These are phyloP conservation scores for Apiospora arundinis DNA, from an alignment of 2,329 filamentous ascomycete genomes.

Conservation along the genomic window DNA sequence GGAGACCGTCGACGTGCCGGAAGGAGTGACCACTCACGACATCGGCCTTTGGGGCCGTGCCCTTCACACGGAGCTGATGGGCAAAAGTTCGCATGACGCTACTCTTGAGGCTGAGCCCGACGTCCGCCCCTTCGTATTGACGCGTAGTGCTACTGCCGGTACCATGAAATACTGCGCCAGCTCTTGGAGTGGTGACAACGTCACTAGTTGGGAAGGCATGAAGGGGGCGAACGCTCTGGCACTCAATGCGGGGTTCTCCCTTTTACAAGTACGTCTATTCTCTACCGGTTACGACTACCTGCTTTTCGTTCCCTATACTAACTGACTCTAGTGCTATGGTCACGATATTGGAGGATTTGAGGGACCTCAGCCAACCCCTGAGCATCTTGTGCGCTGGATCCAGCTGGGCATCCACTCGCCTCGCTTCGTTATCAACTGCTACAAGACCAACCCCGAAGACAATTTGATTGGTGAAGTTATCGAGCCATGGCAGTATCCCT, in stretches of 20 bases:
- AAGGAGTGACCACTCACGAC: constrained; percentile 48
- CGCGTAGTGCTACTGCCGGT: constrained; percentile 72
- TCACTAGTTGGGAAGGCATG: constrained; percentile 77
- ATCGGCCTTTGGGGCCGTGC: constrained; percentile 74
- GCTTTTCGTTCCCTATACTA: background rate
- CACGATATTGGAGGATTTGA: constrained; percentile 81
- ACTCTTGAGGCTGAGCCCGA: constrained; percentile 63
- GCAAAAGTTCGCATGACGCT: constrained; percentile 73
- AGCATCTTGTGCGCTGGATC: constrained; percentile 75
- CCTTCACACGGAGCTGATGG: constrained; percentile 74
- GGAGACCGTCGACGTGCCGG: constrained; percentile 48
- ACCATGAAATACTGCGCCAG: constrained; percentile 75
- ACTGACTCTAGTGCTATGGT: constrained; percentile 61
- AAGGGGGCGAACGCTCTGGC: constrained; percentile 73
- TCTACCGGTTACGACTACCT: background rate
- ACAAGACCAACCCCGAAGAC: constrained; percentile 72
- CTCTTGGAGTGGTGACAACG: constrained; percentile 78
- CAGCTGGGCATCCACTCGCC: constrained; percentile 74
- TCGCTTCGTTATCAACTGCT: constrained; percentile 79
- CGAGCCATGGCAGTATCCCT: constrained; percentile 79
- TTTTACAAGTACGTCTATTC: constrained; percentile 59
- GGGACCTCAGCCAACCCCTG: constrained; percentile 73
- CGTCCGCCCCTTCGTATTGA: constrained; percentile 70
- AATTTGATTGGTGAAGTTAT: constrained; percentile 75
- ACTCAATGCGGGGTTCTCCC: constrained; percentile 70